These are phyloP conservation scores for Cylindrotheca closterium DNA, from an alignment of 108 stramenopile species.

Conservation along the genomic window DNA sequence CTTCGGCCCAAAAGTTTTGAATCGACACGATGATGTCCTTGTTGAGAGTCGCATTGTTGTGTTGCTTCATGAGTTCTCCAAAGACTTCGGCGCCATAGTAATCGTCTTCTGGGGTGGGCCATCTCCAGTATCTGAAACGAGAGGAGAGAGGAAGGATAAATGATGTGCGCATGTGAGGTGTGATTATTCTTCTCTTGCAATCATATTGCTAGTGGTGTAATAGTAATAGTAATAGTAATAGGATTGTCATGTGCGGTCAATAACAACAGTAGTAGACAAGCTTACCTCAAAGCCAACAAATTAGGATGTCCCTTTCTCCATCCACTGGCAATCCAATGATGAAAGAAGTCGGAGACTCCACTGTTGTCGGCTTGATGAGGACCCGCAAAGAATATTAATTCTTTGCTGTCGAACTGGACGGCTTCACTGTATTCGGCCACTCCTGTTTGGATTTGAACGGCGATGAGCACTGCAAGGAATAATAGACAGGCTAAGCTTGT, in stretches of 20 bases:
- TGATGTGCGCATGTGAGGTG: background rate
- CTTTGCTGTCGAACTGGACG: background rate
- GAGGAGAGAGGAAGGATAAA: background rate
- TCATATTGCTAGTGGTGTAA: too few species aligned
- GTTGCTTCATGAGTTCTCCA: background rate
- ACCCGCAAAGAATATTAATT: conserved; percentile 12
- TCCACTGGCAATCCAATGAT: conserved; percentile 1
- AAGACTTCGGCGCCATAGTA: background rate
- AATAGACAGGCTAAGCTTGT: too few species aligned
- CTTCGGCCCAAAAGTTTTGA: background rate
- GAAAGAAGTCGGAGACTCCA: conserved; percentile 4
- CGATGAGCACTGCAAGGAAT: too few species aligned
- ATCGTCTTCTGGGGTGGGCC: conserved; percentile 1
- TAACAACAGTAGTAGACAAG: too few species aligned
- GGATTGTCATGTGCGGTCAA: too few species aligned
- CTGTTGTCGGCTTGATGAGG: conserved; percentile 4
- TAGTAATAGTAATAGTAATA: too few species aligned
- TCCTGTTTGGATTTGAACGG: too few species aligned
- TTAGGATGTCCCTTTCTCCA: background rate
- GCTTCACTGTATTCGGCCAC: too few species aligned
- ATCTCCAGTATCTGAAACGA: too few species aligned
- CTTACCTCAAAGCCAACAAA: background rate
- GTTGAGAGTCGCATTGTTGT: background rate
- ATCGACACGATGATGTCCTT: background rate
- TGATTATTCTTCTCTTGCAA: too few species aligned